Evolutionary conservation across 2,329 filamentous ascomycete species (phyloP), one percentile per base, ranked within the genome.

Genomic region (Coniochaeta sp.): DNA sequence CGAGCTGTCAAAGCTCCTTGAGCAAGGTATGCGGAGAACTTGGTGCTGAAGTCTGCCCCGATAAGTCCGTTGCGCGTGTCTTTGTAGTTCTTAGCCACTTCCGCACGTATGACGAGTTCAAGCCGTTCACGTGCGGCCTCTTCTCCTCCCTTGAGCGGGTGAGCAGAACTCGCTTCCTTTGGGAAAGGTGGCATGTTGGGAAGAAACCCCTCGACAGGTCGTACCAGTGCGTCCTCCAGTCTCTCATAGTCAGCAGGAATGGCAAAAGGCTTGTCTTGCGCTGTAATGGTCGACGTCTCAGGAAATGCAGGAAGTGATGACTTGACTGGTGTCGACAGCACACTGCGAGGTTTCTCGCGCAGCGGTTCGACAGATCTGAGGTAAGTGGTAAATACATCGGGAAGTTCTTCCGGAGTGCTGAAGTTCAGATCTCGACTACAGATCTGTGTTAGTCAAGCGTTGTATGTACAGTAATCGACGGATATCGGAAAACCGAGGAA

Each of bases 301-400:
- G 88, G 85, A 1, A 87, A 73, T 0, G 82, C 76, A 1, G 87
- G 88, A 4, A 95, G 72, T 1, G 74, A 72, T 1, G 70, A 70
- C 24, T 76, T 74, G 1, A 71, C 67, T 0, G 87, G 87, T 1
- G 73, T 75, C 0, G 86, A 79, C 1, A 89, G 69, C 0, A 79
- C 70, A 1, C 76, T 69, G 44, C 89, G 81, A 4, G 90, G 89
- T 14, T 82, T 82, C 42, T 84, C 77, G 47, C 87, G 81, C 2
- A 93, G 75, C 0, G 89, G 89, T 64, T 92, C 89, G 58, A 90
- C 81, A 2, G 80, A 82, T 71, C 91, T 92, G 8, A 89, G 82
- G 66, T 89, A 93, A 0, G 81, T 81, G 0, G 90, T 92, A 69
- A 91, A 93, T 1, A 93, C 79, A 66, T 92, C 88, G 2, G 89